phyloP scores from a whole-genome alignment of 2,329 filamentous ascomycete species.

The Hypoxylon sp. region DNA sequence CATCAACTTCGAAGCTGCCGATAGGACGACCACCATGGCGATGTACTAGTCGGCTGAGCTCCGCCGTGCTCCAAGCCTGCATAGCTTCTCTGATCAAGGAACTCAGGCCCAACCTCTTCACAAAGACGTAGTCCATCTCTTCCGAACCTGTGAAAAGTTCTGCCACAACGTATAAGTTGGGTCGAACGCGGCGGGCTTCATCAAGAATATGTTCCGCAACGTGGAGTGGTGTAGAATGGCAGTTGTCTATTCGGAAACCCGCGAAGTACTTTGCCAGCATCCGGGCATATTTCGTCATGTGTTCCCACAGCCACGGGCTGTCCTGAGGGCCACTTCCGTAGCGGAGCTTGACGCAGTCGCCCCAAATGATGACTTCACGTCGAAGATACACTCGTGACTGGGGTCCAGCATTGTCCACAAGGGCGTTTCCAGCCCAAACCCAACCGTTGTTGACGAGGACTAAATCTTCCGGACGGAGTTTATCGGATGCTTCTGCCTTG shows the following conservation, averaged over 20 bases:
- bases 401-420: constrained; percentile 93
- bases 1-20: constrained; percentile 96
- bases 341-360: constrained; percentile 96
- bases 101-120: constrained; percentile 91
- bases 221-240: constrained; percentile 93
- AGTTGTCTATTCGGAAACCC: constrained; percentile 97
- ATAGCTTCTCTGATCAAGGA: constrained; percentile 96
- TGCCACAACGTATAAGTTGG: constrained; percentile 91
- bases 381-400: constrained; percentile 93
- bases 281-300: constrained; percentile 93
- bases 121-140: constrained; percentile 95
- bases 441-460: constrained; percentile 96
- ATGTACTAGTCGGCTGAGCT: constrained; percentile 93
- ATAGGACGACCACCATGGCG: constrained; percentile 94
- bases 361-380: constrained; percentile 97
- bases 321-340: constrained; percentile 87
- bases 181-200: constrained; percentile 88
- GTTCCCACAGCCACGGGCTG: constrained; percentile 94
- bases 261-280: constrained; percentile 95
- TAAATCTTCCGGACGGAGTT: constrained; percentile 81
- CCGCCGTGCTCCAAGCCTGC: constrained; percentile 96
- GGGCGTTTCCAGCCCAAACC: constrained; percentile 97
- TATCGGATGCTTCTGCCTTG: constrained; percentile 80
- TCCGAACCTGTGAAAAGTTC: constrained; percentile 97
- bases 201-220: constrained; percentile 97